Evolutionary conservation across 495 filamentous ascomycete species (phyloP), one percentile per base, ranked within the genome.

Genomic region (Chaetomium fimeti): DNA sequence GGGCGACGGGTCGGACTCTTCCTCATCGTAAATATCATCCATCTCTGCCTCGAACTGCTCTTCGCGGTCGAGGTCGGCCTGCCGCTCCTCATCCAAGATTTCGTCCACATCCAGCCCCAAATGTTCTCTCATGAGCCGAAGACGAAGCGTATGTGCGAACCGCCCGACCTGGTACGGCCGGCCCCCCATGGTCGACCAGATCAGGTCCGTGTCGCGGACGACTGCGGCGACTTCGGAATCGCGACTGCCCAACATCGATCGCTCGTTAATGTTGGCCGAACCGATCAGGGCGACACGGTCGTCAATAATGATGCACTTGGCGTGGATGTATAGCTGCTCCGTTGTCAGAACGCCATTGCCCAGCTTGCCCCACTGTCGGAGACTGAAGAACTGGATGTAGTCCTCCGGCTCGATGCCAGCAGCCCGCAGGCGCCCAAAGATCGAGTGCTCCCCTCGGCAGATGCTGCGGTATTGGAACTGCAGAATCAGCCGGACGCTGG

Each of bases 251-350:
- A 96, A 72, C 92, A 99, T 93, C 15, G 93, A 97, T 32, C 94
- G 89, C 73, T 99, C 94, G 71, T 99, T 99, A 79, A 99, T 99
- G 72, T 99, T 99, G 29, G 94, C 95, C 45, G 93, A 97, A 20
- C 94, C 94, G 70, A 99, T 99, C 61, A 99, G 88, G 25, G 88
- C 93, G 67, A 92, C 86, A 38, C 93, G 85, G 70, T 99, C 94
- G 75, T 99, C 94, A 5, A 97, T 94, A 62, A 99, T 84, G 85
- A 98, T 97, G 68, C 88, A 92, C 72, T 99, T 99, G 52, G 94
- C 94, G 68, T 99, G 94, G 53, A 99, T 98, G 68, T 99, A 99
- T 3, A 99, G 84, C 77, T 98, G 94, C 73, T 99, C 94, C 15
- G 94, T 98, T 16, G 94, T 91, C 38, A 99, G 76, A 57, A 86